Conservation (phyloP, 768 basidiomycete genomes). For the Rhodotorula babjevae region DNA sequence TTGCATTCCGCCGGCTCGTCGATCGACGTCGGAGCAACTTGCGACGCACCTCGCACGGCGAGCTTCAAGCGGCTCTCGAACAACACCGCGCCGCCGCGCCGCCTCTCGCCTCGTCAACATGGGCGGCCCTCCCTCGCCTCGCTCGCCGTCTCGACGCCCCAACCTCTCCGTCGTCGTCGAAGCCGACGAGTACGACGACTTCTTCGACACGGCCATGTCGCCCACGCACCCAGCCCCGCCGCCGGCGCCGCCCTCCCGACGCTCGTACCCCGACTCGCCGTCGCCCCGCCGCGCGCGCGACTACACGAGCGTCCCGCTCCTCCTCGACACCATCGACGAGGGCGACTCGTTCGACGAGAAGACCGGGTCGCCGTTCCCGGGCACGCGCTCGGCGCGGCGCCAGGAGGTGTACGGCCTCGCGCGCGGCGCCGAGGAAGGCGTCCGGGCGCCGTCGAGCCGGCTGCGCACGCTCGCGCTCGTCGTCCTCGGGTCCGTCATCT, state of each 20-base stretch:
- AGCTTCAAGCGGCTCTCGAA: too few species aligned
- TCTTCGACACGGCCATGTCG: too few species aligned
- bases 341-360: slow-evolving; percentile 2
- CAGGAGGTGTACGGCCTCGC: background rate
- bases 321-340: background rate
- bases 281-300: background rate
- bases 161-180: slow-evolving; percentile 1
- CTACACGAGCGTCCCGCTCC: background rate
- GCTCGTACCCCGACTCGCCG: too few species aligned
- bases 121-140: background rate
- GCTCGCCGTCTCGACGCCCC: background rate
- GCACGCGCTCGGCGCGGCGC: background rate
- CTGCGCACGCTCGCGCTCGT: background rate
- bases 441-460: background rate
- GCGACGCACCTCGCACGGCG: too few species aligned
- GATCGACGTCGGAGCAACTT: too few species aligned
- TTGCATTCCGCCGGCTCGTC: too few species aligned
- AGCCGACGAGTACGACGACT: background rate
- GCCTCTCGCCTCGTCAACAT: too few species aligned
- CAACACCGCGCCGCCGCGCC: too few species aligned
- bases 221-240: too few species aligned
- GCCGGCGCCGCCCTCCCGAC: too few species aligned
- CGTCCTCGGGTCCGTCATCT: background rate
- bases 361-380: background rate
- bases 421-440: background rate